Percentiles rank a stretch among this genome's conserved stretches.
phyloP scores from a whole-genome alignment of 1,284 basidiomycete genomes.

The Microbotryomycetes sp. region DNA sequence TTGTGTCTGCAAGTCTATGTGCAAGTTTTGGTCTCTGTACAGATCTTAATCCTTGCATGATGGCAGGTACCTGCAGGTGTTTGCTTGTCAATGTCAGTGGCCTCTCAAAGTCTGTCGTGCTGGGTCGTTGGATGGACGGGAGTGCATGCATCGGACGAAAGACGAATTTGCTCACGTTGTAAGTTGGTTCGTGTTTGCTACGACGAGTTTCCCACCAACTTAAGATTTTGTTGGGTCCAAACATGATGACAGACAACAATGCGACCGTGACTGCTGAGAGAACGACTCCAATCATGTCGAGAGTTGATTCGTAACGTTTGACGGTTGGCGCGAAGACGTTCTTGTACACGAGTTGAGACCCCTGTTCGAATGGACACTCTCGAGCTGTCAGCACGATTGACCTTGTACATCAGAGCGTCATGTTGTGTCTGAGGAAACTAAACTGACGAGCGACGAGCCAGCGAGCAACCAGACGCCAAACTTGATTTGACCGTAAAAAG shows the following conservation, averaged over 20 bases:
- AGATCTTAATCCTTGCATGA: neutral
- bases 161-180: too few species aligned
- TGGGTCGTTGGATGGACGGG: too few species aligned
- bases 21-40: neutral
- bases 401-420: neutral
- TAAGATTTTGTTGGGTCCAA: neutral
- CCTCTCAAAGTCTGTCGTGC: neutral
- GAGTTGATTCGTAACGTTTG: slow-evolving; percentile 21
- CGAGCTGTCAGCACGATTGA: too few species aligned
- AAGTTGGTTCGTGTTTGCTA: neutral
- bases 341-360: slow-evolving; percentile 20
- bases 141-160: too few species aligned
- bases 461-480: neutral
- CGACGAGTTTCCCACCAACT: neutral
- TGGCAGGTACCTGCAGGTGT: neutral
- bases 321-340: slow-evolving; percentile 19
- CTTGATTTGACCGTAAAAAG: slow-evolving; percentile 26
- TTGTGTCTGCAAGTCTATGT: neutral
- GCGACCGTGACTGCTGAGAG: neutral
- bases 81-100: neutral
- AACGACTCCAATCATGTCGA: slow-evolving; percentile 22
- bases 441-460: neutral
- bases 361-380: slow-evolving; percentile 3
- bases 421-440: neutral
- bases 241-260: neutral